Conservation (phyloP, 2,329 filamentous ascomycete genomes). For the Knufia petricola region DNA sequence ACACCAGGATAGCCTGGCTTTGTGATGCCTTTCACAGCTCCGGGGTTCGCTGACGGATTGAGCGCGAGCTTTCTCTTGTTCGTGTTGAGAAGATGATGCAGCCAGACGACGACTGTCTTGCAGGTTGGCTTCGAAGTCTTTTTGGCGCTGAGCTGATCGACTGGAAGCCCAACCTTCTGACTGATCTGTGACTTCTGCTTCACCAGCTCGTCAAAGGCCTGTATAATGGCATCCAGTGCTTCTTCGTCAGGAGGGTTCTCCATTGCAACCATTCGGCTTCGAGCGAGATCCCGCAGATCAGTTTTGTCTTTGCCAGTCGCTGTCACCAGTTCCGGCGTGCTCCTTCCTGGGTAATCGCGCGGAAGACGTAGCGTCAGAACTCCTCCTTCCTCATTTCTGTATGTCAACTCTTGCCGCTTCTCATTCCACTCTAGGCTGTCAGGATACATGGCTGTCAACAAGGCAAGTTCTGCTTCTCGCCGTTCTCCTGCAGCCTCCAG, state of each 20-base stretch:
- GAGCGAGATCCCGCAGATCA: constrained; percentile 13
- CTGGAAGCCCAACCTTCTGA: not conserved
- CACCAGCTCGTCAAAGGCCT: constrained; percentile 13
- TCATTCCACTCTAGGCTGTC: constrained; percentile 9
- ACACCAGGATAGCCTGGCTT: constrained; percentile 21
- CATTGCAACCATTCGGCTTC: constrained; percentile 6
- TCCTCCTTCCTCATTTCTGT: constrained; percentile 5
- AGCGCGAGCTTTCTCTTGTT: constrained; percentile 20
- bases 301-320: constrained; percentile 11
- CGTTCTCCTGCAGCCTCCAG: constrained; percentile 5
- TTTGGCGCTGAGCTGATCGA: not conserved
- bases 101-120: constrained; percentile 21
- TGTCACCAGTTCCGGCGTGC: constrained; percentile 13
- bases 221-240: constrained; percentile 15
- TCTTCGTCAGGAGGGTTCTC: constrained; percentile 10
- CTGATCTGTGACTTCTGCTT: not conserved
- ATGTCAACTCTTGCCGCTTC: constrained; percentile 13
- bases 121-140: not conserved
- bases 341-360: constrained; percentile 12
- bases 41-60: not conserved
- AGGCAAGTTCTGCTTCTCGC: constrained; percentile 16
- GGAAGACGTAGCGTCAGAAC: constrained; percentile 12
- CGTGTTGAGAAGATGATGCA: constrained; percentile 19
- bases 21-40: constrained; percentile 12
- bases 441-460: constrained; percentile 20